Base-by-base conservation (phyloP, 257 asterid genomes). In the Petunia axillaris region DNA sequence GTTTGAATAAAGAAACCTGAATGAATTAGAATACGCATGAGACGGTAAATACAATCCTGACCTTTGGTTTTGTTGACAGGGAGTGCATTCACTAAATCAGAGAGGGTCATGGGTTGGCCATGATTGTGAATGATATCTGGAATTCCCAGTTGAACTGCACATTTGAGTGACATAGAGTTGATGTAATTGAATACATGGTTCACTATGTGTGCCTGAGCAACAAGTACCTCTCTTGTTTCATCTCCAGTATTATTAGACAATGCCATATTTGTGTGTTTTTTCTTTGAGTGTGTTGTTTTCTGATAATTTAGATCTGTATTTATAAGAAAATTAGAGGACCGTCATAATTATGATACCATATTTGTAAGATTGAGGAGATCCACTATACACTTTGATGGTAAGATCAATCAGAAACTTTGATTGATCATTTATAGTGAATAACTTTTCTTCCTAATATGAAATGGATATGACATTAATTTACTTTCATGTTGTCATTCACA, bases 171-270 rank as follows among this genome's bases (percentile, higher is more conserved):
- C 76, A 64, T 59, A 1, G 83, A 70, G 1, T 84, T 84, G 14
- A 81, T 46, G 83, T 60, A 84, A 11, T 3, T 84, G n/a, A 78
- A 73, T 50, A 37, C 36, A 16, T 73, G 81, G 16, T 84, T 81
- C 79, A 39, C 60, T 81, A 81, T 71, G 74, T 81, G 85, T 77
- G 87, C 83, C 8, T 78, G 85, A 71, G 87, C 83, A 11, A 35
- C 9, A 0, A 83, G 79, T 9, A 83, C n/a, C 81, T 76, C 80
- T 10, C 25, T 7, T 37, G 55, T 65, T 60, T 60, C n/a, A 3
- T 60, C 80, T 39, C 44, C n/a, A 15, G 13, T 57, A 43, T 64
- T 59, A 11, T 55, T 13, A 25, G 50, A 1, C 41, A 81, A n/a
- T 74, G 25, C 76, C 81, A 81, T 81, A 2, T 75, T 53, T 70